Evolutionary conservation across 495 filamentous ascomycete species (phyloP), one percentile per base, ranked within the genome.

Genomic region (Daldinia caldariorum): DNA sequence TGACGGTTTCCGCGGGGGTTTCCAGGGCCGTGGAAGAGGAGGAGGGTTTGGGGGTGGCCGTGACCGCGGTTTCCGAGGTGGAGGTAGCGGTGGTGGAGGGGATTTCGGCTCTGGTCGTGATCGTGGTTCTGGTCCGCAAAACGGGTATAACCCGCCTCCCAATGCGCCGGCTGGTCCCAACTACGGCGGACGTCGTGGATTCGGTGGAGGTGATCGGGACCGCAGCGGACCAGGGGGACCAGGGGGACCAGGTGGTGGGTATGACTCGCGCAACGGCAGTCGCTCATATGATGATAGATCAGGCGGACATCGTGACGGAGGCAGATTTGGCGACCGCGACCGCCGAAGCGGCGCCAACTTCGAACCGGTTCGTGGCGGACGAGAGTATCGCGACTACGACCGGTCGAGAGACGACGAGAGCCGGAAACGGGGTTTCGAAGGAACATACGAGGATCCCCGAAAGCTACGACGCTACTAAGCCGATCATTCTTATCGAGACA

Each of bases 111-210:
- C 87, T 18, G 89, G 87, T 71, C 84, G 89, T 39, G 84, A 86
- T 74, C 88, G 91, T 61, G 83, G 84, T 61, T 79, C 83, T 37
- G 86, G 91, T 61, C 84, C 79, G 57, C 79, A 77, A 43, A 81
- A 78, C 32, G 78, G 79, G 22, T 81, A 79, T 58, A 79, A 78
- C 53, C 83, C 91, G 55, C 91, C 91, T 58, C 89, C 90, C 31
- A 92, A 93, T 75, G 92, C 92, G 35, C 92, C 92, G 22, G 90
- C 90, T 67, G 92, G 92, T 34, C 92, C 91, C n/a, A 88, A 91
- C 61, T 89, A 87, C 73, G 85, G 84, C 67, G 81, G 85, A 41
- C 84, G 84, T 64, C 87, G 79, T 83, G 88, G 74, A 80, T 88
- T 78, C 80, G 81, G 65, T 79, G 69, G 57, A 62, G 81, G 76